Conservation (phyloP, 805 yeast species). For the Candida nanaspora region DNA sequence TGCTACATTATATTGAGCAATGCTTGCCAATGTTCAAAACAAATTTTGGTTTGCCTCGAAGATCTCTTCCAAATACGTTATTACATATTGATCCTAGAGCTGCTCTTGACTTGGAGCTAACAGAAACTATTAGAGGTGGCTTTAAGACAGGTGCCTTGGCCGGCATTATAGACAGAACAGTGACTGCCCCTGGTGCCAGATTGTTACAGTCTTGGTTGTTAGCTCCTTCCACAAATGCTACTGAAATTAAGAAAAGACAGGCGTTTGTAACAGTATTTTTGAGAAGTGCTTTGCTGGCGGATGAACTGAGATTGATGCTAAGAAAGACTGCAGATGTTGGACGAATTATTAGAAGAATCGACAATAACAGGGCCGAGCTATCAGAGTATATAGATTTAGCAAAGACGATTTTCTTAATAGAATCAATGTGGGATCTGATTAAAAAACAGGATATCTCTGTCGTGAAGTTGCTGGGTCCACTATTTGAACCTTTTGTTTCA, state of each 20-base stretch:
- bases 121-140: conserved; percentile 48
- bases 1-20: conserved; percentile 62
- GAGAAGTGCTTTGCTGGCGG: conserved; percentile 21
- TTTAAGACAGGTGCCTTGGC: conserved; percentile 63
- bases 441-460: neutral
- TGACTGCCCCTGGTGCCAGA: conserved; percentile 76
- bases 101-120: conserved; percentile 67
- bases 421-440: conserved; percentile 21
- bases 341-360: conserved; percentile 51
- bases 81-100: conserved; percentile 82
- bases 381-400: conserved; percentile 24
- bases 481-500: conserved; percentile 13
- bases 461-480: conserved; percentile 8
- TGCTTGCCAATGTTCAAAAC: conserved; percentile 65
- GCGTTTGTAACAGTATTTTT: conserved; percentile 38
- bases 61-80: conserved; percentile 41
- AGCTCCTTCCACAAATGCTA: conserved; percentile 61
- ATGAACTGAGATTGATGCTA: conserved; percentile 28
- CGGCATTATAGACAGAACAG: conserved; percentile 64
- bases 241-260: conserved; percentile 52
- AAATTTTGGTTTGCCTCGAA: conserved; percentile 60
- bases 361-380: conserved; percentile 29
- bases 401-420: conserved; percentile 16
- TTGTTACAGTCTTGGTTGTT: conserved; percentile 75
- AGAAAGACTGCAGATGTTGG: conserved; percentile 48